Percentiles rank a stretch among this genome's conserved stretches.
phyloP scores from a whole-genome alignment of 805 yeast species.

The Candida pini region DNA sequence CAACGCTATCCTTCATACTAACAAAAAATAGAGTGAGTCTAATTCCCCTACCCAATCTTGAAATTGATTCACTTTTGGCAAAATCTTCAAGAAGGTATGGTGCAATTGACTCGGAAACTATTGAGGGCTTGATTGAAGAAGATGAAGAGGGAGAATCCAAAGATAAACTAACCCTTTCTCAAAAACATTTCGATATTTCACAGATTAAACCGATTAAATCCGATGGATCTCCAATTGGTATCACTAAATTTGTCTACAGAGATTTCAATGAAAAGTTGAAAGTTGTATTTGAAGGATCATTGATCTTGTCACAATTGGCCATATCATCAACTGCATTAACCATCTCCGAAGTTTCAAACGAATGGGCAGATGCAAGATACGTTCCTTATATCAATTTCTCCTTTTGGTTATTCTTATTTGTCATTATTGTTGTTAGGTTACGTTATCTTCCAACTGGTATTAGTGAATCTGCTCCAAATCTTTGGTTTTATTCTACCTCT shows the following conservation, averaged over 20 bases:
- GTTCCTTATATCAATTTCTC: slow-evolving; percentile 21
- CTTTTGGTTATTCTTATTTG: slow-evolving; percentile 41
- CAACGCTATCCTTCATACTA: slow-evolving; percentile 8
- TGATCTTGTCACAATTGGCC: slow-evolving; percentile 34
- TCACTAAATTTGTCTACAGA: slow-evolving; percentile 41
- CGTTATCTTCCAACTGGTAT: slow-evolving; percentile 29
- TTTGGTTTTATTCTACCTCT: slow-evolving; percentile 59
- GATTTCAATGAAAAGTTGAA: slow-evolving; percentile 46
- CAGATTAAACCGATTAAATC: slow-evolving; percentile 46
- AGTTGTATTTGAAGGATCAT: slow-evolving; percentile 40
- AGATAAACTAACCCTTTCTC: slow-evolving; percentile 29
- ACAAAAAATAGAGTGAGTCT: neutral
- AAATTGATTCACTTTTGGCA: slow-evolving; percentile 15
- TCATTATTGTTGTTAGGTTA: slow-evolving; percentile 36
- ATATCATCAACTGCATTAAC: slow-evolving; percentile 31
- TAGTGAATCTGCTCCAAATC: slow-evolving; percentile 38
- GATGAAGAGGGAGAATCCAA: neutral
- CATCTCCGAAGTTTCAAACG: slow-evolving; percentile 25
- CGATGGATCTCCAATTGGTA: slow-evolving; percentile 62
- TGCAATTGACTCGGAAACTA: slow-evolving; percentile 21
- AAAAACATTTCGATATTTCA: slow-evolving; percentile 62
- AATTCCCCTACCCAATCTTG: slow-evolving; percentile 7
- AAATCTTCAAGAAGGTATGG: slow-evolving; percentile 4
- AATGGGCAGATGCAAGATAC: slow-evolving; percentile 25
- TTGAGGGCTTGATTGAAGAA: no score